Base-by-base conservation (phyloP, 2,329 filamentous ascomycete species). In the Colletotrichum musae region DNA sequence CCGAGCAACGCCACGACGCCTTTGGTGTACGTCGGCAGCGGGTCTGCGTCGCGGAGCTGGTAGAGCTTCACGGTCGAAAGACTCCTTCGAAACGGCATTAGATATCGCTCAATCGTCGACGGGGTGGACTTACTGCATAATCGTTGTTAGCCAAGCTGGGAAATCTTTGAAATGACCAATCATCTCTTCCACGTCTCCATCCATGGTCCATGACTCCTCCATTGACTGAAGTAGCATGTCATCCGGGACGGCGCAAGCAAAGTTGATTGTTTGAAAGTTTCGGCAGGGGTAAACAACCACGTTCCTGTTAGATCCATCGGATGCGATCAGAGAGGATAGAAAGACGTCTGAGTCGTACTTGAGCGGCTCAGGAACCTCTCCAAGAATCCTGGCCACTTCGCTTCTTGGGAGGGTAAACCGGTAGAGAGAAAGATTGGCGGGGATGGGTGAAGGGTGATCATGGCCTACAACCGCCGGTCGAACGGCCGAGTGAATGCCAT, bases 181-280 rank as follows among this genome's bases (percentile, higher is more conserved):
- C 50, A 56, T 48, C 15, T 54, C 26, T 1, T 24, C 9, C 15
- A 56, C 7, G 26, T 56, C 50, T 12, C 59, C 59, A 36, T 56
- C 13, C 7, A 36, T 32, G 15, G 39, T 62, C 50, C 36, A 56
- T 1, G 50, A 62, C 5, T 56, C 47, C 21, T 56, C 48, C 3
- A 36, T 54, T 10, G 45, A 13, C 7, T 48, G 59, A 7, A n/a
- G 36, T 2, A 62, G 50, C 24, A 32, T 13, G 13, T 36, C 28
- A n/a, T 62, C 39, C 6, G 59, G 50, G 6, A 62, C 24, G 24
- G 50, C 50, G 26, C 50, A 62, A 5, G 59, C 50, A 15, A 62
- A 56, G 41, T 56, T 62, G 16, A 62, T 56, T 15, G 41, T 7
- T 13, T 47, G 39, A 1, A 21, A 4, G 9, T 54, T 36, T 5